Evolutionary conservation across 305 asterid genomes (phyloP), one percentile per base, ranked within the genome.

Genomic region (Ajuga reptans): DNA sequence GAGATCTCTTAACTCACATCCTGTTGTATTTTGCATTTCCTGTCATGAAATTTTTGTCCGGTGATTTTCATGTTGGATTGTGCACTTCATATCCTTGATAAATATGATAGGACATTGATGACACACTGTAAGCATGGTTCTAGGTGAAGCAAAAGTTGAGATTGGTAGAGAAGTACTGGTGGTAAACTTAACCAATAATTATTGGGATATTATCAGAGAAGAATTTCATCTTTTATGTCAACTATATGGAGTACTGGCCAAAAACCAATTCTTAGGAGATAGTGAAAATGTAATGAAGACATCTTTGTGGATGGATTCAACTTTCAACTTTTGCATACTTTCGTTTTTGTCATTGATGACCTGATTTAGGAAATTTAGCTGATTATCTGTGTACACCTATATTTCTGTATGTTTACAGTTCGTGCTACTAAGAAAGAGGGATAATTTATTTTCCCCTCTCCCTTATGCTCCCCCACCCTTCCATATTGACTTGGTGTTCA

Each of bases 1-100:
- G 82, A 89, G 91, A 67, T 77, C 75, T 74, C 79, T 59, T 60
- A 70, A 63, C 68, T 70, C 62, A 11, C 9, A 53, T 61, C 58
- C 73, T 52, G 31, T 71, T 77, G 37, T 74, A 47, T 67, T 61
- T 63, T 70, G 55, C 52, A 27, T 53, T 62, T 45, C 31, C 49
- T 36, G 18, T 47, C 51, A 42, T 55, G 3, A 15, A 49, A 29
- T 41, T 69, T 62, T 3, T 59, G 34, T 56, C 61, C 49, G 27
- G 27, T 69, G 67, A 59, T 62, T 16, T 17, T 66, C 53, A 53
- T 52, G 45, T 57, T 62, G 71, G 77, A 62, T 54, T 52, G 11
- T 9, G n/a, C 58, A 21, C 41, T 52, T 47, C 43, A 52, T 39
- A 66, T 34, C 57, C 37, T 56, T 70, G 49, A 58, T 65, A 64